Percentiles rank a stretch among this genome's conserved stretches.
Evolutionary conservation across 148 eudicot genomes (phyloP).

Genomic region (Cornus florida): DNA sequence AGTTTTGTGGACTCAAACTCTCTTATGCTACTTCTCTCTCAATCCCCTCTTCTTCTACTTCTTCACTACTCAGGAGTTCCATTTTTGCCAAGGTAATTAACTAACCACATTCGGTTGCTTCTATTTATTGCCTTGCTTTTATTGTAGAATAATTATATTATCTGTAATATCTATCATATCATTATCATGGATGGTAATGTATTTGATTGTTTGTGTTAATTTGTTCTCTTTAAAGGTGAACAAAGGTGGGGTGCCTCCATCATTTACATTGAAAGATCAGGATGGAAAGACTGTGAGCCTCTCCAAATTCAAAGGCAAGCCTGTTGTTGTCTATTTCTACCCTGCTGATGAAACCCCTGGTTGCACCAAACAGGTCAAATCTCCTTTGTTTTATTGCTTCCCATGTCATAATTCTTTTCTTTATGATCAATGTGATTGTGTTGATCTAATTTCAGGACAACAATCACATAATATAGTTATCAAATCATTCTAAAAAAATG

Average conservation of each 20-base stretch:
- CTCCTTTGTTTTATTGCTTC: not conserved
- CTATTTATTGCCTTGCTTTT: no score
- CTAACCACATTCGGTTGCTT: no score
- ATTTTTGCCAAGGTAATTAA: constrained; percentile 68
- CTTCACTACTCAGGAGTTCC: constrained; percentile 22
- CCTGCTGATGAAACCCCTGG: constrained; percentile 99
- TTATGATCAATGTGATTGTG: not conserved
- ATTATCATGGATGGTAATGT: not conserved
- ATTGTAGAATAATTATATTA: no score
- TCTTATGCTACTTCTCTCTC: constrained; percentile 35
- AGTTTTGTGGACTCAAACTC: constrained; percentile 57
- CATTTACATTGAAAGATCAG: constrained; percentile 84
- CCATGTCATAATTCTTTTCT: no score
- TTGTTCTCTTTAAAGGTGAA: constrained; percentile 44
- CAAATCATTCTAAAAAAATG: no score
- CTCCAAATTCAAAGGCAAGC: constrained; percentile 90
- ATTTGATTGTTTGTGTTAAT: not conserved
- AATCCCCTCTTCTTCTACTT: constrained; percentile 32
- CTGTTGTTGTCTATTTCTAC: constrained; percentile 88
- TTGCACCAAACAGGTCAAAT: constrained; percentile 93
- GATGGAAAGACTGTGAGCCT: constrained; percentile 81
- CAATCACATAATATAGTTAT: no score
- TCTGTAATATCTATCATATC: no score
- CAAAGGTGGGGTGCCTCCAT: constrained; percentile 74
- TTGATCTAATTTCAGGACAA: no score